Base-by-base conservation (phyloP, 148 eudicot species). In the Amaranthus palmeri region DNA sequence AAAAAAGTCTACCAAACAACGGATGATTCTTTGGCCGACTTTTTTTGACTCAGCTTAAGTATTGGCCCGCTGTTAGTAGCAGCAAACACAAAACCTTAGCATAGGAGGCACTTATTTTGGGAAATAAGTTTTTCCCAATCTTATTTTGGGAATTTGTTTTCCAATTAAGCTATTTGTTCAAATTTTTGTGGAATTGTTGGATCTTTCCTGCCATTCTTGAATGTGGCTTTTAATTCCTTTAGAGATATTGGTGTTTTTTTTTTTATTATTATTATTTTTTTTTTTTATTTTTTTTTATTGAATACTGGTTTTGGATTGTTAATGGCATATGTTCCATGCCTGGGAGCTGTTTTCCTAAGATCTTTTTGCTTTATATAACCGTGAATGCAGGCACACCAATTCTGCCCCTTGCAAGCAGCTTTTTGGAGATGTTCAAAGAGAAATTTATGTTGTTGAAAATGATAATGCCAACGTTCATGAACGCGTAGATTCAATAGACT, bases 391-490 rank as follows among this genome's bases (percentile, higher is more conserved):
- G 65, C 84, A 63, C 83, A 63, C 86, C 70, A 76, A 86, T 25
- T 76, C 84, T 8, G 70, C 79, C 57, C 86, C 86, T 70, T 80
- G 64, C 18, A 86, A 80, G 81, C 91, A 82, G 74, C 70, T 85
- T 82, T 87, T 84, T 68, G 82, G 82, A 58, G 86, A 92, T 71
- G 85, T 86, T 82, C 86, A 81, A 72, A 82, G 82, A 68, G 90
- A 86, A 10, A 70, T 83, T 53, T 79, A 40, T 73, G 76, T 77
- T 73, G 76, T 77, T 46, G 91, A 81, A 73, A 80, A 82, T 78
- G 85, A 88, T 73, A 80, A 77, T 66, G 55, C 49, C 62, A 48
- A 60, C 61, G 68, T 71, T 51, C 75, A 80, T 65, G 83, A 80
- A 49, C 77, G 77, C 4, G 81, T 82, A 55, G 85, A 92, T 76